Conservation (phyloP, 2,329 filamentous ascomycete species). For the Aspergillus nomiae region DNA sequence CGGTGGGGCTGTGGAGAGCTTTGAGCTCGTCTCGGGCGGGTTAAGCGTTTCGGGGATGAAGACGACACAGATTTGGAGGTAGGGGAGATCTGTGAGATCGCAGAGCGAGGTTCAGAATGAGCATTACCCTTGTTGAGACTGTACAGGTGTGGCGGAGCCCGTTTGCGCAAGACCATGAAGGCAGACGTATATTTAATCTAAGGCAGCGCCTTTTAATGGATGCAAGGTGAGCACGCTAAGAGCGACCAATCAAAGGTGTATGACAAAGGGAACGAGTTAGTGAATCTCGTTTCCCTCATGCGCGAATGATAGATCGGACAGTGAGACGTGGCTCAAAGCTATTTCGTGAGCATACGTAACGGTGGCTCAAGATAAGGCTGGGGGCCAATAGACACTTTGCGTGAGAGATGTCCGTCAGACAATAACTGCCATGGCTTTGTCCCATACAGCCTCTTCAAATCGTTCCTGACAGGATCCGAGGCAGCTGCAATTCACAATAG, state of each 20-base stretch:
- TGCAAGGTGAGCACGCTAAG: not conserved
- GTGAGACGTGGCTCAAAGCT: constrained; percentile 14
- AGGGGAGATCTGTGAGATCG: constrained; percentile 39
- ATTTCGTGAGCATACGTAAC: constrained; percentile 20
- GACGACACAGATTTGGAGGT: constrained; percentile 30
- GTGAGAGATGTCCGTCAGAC: not conserved
- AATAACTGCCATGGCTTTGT: constrained; percentile 14
- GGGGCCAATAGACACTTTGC: constrained; percentile 2
- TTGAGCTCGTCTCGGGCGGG: constrained; percentile 29
- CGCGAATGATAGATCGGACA: constrained; percentile 9
- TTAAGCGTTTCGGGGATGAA: constrained; percentile 30
- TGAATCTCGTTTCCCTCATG: constrained; percentile 1
- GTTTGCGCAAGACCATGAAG: constrained; percentile 45
- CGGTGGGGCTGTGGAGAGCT: constrained; percentile 29
- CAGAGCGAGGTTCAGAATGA: constrained; percentile 33
- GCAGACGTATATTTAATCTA: constrained; percentile 15
- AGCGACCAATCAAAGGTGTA: constrained; percentile 3
- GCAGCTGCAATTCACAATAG: not conserved
- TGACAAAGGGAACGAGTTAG: constrained; percentile 5
- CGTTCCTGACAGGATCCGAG: not conserved
- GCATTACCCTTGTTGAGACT: constrained; percentile 35
- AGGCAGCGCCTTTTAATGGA: constrained; percentile 1
- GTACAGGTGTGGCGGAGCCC: constrained; percentile 38
- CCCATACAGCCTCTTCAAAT: not conserved
- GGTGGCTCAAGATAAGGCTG: constrained; percentile 2